These are phyloP conservation scores for Solanum virginianum DNA, from an alignment of 257 asterid species.

Conservation along the genomic window DNA sequence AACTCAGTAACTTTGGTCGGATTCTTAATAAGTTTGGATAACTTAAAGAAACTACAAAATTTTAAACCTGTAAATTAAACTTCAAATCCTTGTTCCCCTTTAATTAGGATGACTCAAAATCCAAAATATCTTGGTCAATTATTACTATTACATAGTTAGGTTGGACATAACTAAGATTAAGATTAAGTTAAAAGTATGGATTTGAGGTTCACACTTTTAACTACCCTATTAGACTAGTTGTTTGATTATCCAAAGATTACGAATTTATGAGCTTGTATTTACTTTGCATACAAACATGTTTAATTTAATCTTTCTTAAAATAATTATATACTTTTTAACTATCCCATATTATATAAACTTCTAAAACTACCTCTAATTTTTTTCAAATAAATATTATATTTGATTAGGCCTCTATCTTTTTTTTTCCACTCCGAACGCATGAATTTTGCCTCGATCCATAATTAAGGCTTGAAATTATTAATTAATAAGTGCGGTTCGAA, in stretches of 20 bases:
- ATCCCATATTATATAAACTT: too few relatives aligned
- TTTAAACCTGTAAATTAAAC: neutral
- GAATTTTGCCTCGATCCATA: neutral
- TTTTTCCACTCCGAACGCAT: neutral
- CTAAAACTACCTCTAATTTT: neutral
- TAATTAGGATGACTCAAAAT: neutral
- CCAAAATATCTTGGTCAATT: neutral
- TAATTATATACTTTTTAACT: too few relatives aligned
- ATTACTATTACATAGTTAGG: neutral
- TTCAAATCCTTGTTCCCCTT: neutral
- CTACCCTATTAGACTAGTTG: neutral
- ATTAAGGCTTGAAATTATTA: neutral
- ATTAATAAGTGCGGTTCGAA: neutral
- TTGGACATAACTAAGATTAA: neutral
- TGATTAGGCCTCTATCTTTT: neutral
- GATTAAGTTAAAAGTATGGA: neutral
- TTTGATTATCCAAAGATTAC: neutral
- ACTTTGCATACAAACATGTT: neutral
- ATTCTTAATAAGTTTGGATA: too few relatives aligned
- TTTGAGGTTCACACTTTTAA: neutral
- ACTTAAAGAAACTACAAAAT: neutral
- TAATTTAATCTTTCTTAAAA: neutral
- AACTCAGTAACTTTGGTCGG: neutral
- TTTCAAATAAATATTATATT: neutral
- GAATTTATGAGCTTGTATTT: neutral